Percentiles rank a stretch among this genome's conserved stretches.
Conservation (phyloP, 202 grass and related monocot genomes). For the Zoysia matrella region DNA sequence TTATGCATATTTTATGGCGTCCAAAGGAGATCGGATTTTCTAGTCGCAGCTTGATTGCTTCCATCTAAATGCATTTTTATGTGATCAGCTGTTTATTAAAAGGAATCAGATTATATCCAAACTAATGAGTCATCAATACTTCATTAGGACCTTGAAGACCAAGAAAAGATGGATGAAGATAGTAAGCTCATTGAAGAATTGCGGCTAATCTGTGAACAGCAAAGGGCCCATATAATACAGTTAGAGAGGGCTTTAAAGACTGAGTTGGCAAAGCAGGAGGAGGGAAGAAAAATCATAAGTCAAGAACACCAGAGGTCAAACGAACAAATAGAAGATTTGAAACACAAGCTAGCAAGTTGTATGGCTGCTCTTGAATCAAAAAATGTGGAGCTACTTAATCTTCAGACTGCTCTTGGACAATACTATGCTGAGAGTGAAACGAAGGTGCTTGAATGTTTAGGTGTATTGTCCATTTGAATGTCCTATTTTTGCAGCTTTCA, state of each 20-base stretch:
- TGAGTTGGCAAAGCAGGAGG: conserved; percentile 72
- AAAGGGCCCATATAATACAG: conserved; percentile 75
- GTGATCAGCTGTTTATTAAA: conserved; percentile 3
- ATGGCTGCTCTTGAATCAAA: conserved; percentile 84
- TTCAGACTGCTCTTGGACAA: conserved; percentile 98
- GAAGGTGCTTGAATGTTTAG: conserved; percentile 56
- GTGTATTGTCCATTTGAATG: conserved; percentile 26
- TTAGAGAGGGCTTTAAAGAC: conserved; percentile 79
- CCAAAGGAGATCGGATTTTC: background rate
- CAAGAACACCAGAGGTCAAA: conserved; percentile 84
- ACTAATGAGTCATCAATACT: conserved; percentile 11
- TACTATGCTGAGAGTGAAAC: conserved; percentile 99
- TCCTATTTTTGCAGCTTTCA: conserved; percentile 2
- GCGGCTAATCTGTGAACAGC: conserved; percentile 65
- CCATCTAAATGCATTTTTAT: conserved; percentile 7
- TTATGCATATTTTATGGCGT: background rate
- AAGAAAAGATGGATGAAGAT: conserved; percentile 94
- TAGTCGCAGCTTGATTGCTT: conserved; percentile 6
- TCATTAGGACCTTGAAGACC: conserved; percentile 91
- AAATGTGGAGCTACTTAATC: conserved; percentile 89
- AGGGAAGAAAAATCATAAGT: conserved; percentile 62
- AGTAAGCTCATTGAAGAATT: conserved; percentile 87
- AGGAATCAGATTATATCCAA: conserved; percentile 4
- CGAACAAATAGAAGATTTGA: conserved; percentile 77
- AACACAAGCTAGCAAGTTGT: conserved; percentile 73